Conservation (phyloP, 106 monocot species). For the Acorus gramineus region DNA sequence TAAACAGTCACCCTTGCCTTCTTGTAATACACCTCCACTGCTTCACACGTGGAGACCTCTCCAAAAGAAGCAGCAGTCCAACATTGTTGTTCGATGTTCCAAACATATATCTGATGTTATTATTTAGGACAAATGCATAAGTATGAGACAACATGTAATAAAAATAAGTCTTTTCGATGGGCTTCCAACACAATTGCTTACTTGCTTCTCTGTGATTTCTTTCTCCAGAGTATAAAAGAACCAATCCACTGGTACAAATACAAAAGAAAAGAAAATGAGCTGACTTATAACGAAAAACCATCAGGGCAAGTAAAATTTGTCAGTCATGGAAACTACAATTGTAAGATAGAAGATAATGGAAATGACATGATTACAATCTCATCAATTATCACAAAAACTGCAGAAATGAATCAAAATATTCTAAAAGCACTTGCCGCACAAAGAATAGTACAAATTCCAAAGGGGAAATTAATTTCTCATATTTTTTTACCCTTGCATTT, state of each 20-base stretch:
- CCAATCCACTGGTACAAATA: constrained; percentile 37
- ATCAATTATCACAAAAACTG: too few relatives aligned
- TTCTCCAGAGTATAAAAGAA: constrained; percentile 47
- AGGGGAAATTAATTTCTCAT: too few relatives aligned
- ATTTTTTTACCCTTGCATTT: too few relatives aligned
- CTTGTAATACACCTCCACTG: constrained; percentile 23
- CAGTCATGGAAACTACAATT: too few relatives aligned
- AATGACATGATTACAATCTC: too few relatives aligned
- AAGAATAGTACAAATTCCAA: too few relatives aligned
- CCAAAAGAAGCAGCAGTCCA: constrained; percentile 40
- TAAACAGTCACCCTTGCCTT: background rate
- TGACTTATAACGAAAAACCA: background rate
- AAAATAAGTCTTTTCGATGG: too few relatives aligned
- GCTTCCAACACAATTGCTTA: constrained; percentile 12
- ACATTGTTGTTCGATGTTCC: constrained; percentile 33
- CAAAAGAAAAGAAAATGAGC: background rate
- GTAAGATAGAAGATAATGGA: too few relatives aligned
- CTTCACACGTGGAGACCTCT: constrained; percentile 24
- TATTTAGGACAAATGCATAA: background rate
- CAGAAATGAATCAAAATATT: too few relatives aligned
- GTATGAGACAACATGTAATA: too few relatives aligned
- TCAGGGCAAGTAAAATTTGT: background rate
- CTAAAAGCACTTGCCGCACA: too few relatives aligned
- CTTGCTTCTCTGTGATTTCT: constrained; percentile 46
- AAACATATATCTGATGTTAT: constrained; percentile 37